Percentiles rank a stretch among this genome's conserved stretches.
Conservation (phyloP, 768 basidiomycete species). For the Leccinum longicurvipes region DNA sequence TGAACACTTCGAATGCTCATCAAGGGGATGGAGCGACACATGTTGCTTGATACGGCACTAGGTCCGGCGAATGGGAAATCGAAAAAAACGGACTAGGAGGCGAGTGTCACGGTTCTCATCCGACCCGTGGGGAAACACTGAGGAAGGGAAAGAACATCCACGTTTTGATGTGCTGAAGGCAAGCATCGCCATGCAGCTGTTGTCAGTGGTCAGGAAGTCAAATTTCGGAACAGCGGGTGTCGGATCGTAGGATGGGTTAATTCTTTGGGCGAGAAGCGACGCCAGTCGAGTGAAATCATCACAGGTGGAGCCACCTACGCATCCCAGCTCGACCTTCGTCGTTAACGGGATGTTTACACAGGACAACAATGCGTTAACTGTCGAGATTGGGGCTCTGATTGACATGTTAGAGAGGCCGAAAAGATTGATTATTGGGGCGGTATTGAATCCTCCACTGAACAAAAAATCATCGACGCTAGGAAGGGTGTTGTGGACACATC, state of each 20-base stretch:
- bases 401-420: not conserved
- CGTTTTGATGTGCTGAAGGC: not conserved
- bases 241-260: not conserved
- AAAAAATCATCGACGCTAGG: not conserved
- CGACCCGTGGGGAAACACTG: not conserved
- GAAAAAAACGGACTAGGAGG: not conserved
- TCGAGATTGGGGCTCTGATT: not conserved
- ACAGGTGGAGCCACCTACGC: not conserved
- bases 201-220: not conserved
- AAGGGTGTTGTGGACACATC: not conserved
- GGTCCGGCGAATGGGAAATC: no score
- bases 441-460: not conserved
- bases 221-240: no score
- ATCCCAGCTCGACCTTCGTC: not conserved
- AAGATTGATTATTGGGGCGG: not conserved
- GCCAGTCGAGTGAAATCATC: rapidly evolving
- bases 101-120: not conserved
- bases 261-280: not conserved
- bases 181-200: no score
- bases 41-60: no score
- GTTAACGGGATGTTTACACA: not conserved
- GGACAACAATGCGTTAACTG: not conserved
- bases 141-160: rapidly evolving
- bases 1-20: not conserved
- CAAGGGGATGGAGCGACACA: not conserved